A percentile compares a stretch with the other conserved stretches of the same genome.
phyloP scores from a whole-genome alignment of 257 asterid species.

The Solanum pennellii region DNA sequence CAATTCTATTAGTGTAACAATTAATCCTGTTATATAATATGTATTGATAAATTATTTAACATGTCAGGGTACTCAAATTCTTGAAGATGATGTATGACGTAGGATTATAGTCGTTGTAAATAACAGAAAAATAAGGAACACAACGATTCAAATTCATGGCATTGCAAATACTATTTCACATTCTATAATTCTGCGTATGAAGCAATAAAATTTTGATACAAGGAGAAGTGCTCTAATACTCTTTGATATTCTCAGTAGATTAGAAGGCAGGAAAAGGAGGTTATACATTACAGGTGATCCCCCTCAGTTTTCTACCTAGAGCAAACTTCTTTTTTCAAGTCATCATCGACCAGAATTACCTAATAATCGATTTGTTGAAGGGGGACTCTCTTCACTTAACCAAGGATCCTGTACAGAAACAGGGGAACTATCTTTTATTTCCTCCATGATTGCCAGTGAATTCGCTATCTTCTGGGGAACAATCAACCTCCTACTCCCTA shows the following conservation, averaged over 20 bases:
- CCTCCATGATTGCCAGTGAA: slow-evolving; percentile 21
- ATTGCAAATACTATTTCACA: not conserved
- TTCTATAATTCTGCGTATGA: not conserved
- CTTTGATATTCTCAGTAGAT: not conserved
- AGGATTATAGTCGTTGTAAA: not conserved
- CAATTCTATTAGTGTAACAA: not conserved
- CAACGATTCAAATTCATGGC: not conserved
- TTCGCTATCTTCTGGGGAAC: slow-evolving; percentile 18
- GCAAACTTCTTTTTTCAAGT: not conserved
- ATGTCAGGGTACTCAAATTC: not conserved
- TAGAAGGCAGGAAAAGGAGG: not conserved
- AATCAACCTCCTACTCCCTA: slow-evolving; percentile 41
- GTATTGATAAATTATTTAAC: not conserved
- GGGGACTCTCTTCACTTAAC: slow-evolving; percentile 75
- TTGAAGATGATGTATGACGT: not conserved
- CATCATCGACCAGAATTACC: slow-evolving; percentile 16
- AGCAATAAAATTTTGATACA: not conserved
- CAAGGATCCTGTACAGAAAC: slow-evolving; percentile 78
- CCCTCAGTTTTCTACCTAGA: not conserved
- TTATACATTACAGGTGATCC: not conserved
- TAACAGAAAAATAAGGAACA: not conserved
- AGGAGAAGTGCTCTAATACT: not conserved
- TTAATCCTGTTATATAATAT: not conserved
- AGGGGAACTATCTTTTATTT: slow-evolving; percentile 43
- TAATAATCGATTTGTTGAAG: slow-evolving; percentile 66